Evolutionary conservation across 139 green algal species (phyloP).

Genomic region (Chlorella ohadii): DNA sequence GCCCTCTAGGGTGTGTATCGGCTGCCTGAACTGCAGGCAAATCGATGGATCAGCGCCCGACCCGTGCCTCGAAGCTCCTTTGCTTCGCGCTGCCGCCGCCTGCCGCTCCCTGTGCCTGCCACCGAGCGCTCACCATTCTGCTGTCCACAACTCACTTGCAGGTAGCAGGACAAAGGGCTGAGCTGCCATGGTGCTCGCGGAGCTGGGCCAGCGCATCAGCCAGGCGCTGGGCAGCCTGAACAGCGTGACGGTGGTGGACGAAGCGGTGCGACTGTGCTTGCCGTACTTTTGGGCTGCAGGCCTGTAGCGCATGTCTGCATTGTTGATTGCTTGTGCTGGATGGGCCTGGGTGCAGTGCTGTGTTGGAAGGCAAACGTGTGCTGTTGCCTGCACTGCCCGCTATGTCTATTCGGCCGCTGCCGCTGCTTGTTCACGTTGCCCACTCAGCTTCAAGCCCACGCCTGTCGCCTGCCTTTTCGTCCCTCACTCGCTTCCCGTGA

Average conservation of each 20-base stretch:
- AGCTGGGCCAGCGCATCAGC: constrained; percentile 89
- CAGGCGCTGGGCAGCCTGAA: constrained; percentile 83
- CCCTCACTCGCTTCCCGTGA: no score
- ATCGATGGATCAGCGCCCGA: no score
- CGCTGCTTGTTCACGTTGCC: not conserved
- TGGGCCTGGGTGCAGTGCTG: no score
- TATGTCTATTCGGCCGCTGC: not conserved
- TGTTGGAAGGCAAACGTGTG: no score
- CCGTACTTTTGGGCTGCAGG: no score
- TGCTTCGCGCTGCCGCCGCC: no score
- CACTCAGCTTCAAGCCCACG: not conserved
- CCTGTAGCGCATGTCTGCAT: no score
- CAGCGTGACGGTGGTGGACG: constrained; percentile 85
- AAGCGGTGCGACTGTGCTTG: constrained; percentile 64
- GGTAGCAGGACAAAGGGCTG: not conserved
- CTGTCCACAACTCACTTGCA: not conserved
- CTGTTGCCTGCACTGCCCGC: not conserved
- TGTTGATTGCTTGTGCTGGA: no score
- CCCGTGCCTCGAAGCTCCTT: no score
- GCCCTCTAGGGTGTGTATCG: no score
- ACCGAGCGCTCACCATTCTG: not conserved
- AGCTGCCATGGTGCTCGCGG: constrained; percentile 91
- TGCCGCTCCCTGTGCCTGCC: not conserved
- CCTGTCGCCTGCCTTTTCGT: not conserved
- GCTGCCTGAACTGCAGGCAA: no score